Evolutionary conservation across 352 stramenopile species (phyloP), one percentile per base, ranked within the genome.

Genomic region (Globisporangium spinosum): DNA sequence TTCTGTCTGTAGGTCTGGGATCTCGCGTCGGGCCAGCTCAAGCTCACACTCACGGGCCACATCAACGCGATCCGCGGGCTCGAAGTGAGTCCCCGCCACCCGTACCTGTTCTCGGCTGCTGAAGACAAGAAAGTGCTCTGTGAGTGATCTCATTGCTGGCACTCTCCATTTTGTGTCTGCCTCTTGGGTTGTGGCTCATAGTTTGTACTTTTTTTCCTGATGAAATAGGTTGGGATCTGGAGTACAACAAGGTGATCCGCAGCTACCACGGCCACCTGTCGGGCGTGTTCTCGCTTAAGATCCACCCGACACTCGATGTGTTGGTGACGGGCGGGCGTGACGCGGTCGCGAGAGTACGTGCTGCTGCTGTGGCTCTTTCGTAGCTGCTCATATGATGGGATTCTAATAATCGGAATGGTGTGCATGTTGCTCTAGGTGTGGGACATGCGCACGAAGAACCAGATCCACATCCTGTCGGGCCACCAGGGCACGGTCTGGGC

Each of bases 201-300:
- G 23, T 23, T 59, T 20, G 6, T 40, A 38, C 32, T 15, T 25
- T 32, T 43, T 8, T 10, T 20, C n/a, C 0, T 61, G 53, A 56
- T 20, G 29, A 32, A 32, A 32, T 15, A 47, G 77, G 95, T 80
- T 99, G 98, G 98, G 98, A 99, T 79, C 82, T 99, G 58, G 97
- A 99, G 87, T 98, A 97, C 71, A 99, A 99, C 80, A 98, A 99
- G 77, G 97, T 99, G 34, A 98, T 99, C 65, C 90, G 98, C 9
- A 98, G 98, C 82, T 99, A 99, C 82, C 98, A 99, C 76, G 98
- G 98, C n/a, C 98, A 99, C 73, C 80, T 99, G n/a, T 98, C 84
- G 25, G 97, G 97, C 13, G 97, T 99, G 9, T 99, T 99, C 80
- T 97, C 81, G 51, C 77, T 99, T 20, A 97, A 97, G 55, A 69